phyloP scores from a whole-genome alignment of 2,329 filamentous ascomycete species.

The Talaromyces islandicus region DNA sequence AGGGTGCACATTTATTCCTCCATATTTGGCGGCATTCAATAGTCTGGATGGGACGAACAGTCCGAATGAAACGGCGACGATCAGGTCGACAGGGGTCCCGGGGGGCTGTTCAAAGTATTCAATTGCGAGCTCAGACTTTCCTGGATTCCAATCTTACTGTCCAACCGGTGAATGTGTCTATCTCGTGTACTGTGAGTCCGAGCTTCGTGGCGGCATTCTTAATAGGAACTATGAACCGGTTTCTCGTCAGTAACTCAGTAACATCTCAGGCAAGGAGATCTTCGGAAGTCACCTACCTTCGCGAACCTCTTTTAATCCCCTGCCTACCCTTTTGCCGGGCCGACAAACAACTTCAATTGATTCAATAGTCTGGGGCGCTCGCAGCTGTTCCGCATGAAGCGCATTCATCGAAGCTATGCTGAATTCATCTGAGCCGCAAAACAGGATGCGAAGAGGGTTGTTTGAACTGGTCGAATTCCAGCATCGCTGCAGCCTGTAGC shows the following conservation, averaged over 20 bases:
- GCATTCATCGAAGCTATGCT: slow-evolving; percentile 72
- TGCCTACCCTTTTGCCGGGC: slow-evolving; percentile 69
- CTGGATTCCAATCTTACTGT: slow-evolving; percentile 45
- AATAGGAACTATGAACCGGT: slow-evolving; percentile 59
- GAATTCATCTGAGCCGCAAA: slow-evolving; percentile 90
- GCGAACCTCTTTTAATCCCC: slow-evolving; percentile 63
- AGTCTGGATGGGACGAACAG: slow-evolving; percentile 77
- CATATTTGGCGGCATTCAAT: slow-evolving; percentile 64
- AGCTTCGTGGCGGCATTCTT: slow-evolving; percentile 59
- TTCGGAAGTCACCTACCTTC: slow-evolving; percentile 49
- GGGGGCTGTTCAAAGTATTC: slow-evolving; percentile 46
- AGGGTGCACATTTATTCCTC: slow-evolving; percentile 89
- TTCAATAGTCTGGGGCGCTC: slow-evolving; percentile 52
- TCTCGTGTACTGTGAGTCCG: slow-evolving; percentile 62
- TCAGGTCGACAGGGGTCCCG: slow-evolving; percentile 58
- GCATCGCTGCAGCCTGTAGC: neutral
- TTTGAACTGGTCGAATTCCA: slow-evolving; percentile 26
- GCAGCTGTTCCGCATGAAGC: slow-evolving; percentile 55
- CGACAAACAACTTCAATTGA: slow-evolving; percentile 83
- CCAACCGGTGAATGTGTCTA: slow-evolving; percentile 81
- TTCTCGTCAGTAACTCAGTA: neutral
- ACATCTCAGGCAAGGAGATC: slow-evolving; percentile 2
- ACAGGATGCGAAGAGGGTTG: slow-evolving; percentile 72
- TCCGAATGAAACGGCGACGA: slow-evolving; percentile 92
- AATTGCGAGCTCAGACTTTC: neutral